Base-by-base conservation (phyloP, 495 filamentous ascomycete genomes). In the Penicillium coffeae region DNA sequence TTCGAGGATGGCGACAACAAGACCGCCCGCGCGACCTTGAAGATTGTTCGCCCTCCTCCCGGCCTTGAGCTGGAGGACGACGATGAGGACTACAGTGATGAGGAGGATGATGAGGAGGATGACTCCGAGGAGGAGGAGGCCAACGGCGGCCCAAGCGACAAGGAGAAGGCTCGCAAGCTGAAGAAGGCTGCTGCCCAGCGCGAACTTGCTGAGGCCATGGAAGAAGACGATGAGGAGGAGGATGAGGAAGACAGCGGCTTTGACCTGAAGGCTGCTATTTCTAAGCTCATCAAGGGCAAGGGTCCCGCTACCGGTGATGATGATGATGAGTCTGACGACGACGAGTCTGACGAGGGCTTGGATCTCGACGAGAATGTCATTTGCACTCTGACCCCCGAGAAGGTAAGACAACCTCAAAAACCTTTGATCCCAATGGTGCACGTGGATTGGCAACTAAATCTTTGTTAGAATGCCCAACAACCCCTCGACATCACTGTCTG, bases 101-200 rank as follows among this genome's bases (percentile, higher is more conserved):
- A 84, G 36, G 76, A 87, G 25, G 83, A 86, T 33, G 80, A 83
- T 21, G 80, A 83, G 39, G 81, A 82, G 7, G 81, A 30, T 10
- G 25, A 85, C 30, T 84, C 83, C 19, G 78, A 77, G 7, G 73
- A 82, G 13, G 81, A 85, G 25, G 83, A 88, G 68, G 69, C 79
- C 59, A 93, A 94, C 54, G 90, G 86, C 37, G 89, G 90, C 14
- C 90, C 90, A 43, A 95, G 89, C 68, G 89, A 95, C 68, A 89
- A 88, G 48, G 71, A 84, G 59, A 95, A 90, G 77, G 82, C 84
- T 38, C 90, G 89, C 75, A 89, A 89, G 73, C 86, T 87, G 42
- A 81, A 78, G 56, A 81, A 82, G 41, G 82, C 81, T 46, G 87
- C 86, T 55, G 67, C 66, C 51, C 70, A 84, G 56, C 80, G 82